Conservation (phyloP, 1,284 basidiomycete species). For the Vanrija sp. region DNA sequence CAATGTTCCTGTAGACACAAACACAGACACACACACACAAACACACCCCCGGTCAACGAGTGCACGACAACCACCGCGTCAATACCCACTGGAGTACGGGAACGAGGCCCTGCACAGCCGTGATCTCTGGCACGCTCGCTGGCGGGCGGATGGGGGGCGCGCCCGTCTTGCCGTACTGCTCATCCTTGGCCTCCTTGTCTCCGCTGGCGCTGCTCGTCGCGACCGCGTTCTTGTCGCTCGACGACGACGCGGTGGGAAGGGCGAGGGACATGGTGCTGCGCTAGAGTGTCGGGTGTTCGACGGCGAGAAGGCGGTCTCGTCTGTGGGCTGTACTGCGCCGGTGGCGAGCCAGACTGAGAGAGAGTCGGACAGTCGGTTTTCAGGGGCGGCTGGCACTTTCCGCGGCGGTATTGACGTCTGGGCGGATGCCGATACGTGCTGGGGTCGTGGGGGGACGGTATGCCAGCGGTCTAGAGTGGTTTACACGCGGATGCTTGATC, state of each 20-base stretch:
- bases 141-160: slow-evolving; percentile 17
- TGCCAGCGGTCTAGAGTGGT: not conserved
- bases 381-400: not conserved
- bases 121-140: slow-evolving; percentile 61
- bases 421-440: too few species aligned
- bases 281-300: too few species aligned
- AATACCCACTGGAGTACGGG: slow-evolving; percentile 74
- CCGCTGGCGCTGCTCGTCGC: not conserved
- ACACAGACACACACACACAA: not conserved
- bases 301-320: not conserved
- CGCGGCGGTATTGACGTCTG: not conserved
- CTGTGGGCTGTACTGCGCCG: not conserved
- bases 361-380: too few species aligned
- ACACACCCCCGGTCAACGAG: not conserved
- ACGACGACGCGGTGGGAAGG: slow-evolving; percentile 11
- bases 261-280: slow-evolving; percentile 24
- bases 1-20: slow-evolving; percentile 68
- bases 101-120: slow-evolving; percentile 89
- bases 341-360: not conserved
- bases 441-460: not conserved
- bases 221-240: not conserved
- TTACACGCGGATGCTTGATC: not conserved
- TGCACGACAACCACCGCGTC: not conserved
- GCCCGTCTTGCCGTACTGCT: slow-evolving; percentile 17
- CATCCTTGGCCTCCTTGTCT: not conserved